Evolutionary conservation across 257 asterid species (phyloP), one percentile per base, ranked within the genome.

Genomic region (Nicotiana knightiana): DNA sequence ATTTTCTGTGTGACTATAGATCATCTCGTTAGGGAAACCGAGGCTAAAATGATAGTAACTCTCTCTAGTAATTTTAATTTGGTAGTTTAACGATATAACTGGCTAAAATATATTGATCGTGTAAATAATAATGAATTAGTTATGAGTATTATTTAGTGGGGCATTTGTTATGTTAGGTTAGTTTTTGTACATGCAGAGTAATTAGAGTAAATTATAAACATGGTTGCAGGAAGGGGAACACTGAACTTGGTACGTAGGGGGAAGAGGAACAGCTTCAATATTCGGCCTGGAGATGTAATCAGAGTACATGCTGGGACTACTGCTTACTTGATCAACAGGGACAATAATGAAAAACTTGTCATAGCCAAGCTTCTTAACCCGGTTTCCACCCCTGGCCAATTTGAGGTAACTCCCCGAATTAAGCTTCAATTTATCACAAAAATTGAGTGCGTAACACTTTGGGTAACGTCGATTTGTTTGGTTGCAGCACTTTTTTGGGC

Each of bases 291-390:
- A 1, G 97, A 94, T 64, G 37, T 91, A 4, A 62, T 91, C 33
- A 89, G 89, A 83, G 53, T 93, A 13, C 83, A 71, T 2, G 86
- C 97, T 0, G 98, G 98, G 2, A 87, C 91, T 30, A 87, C 91
- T 11, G 3, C 84, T 59, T 91, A 93, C 78, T 26, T 92, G 80
- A 86, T 93, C 86, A 94, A 94, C 78, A 81, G 86, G 2, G 91
- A 88, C 80, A 85, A 80, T 33, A 89, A 63, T 37, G 85, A 91
- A 57, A 92, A 63, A 24, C 82, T 94, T 0, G 54, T 91, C 37
- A 54, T 91, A 1, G 91, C 76, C 39, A 87, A 91, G 81, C 91
- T 94, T 32, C 9, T 92, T 35, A 87, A 67, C 62, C 93, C 97
- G 0, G 87, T 94, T 21, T 79, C 68, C 48, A 80, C 84, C 48